A percentile compares a stretch with the other conserved stretches of the same genome.
Evolutionary conservation across 345 rosid species (phyloP).

Genomic region (Gossypioides kirkii): DNA sequence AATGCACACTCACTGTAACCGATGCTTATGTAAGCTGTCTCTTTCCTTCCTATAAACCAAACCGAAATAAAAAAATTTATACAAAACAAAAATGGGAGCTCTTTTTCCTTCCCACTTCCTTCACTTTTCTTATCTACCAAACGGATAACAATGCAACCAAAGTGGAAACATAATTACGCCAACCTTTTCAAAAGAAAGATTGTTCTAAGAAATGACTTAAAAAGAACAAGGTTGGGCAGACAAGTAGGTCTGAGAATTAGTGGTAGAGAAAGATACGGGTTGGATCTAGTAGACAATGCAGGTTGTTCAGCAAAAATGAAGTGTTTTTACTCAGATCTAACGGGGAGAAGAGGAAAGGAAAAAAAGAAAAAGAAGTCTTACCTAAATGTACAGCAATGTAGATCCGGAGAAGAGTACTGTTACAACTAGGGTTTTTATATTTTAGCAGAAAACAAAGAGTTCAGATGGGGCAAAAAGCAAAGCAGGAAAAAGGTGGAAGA

Average conservation of each 20-base stretch:
- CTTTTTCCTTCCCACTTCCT: neutral
- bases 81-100: constrained; percentile 1
- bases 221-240: neutral
- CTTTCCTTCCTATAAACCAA: constrained; percentile 13
- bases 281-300: constrained; percentile 30
- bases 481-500: constrained; percentile 3
- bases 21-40: constrained; percentile 17
- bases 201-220: neutral
- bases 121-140: constrained; percentile 22
- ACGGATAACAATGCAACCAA: constrained; percentile 9
- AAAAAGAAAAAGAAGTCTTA: neutral
- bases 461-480: neutral
- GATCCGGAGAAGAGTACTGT: constrained; percentile 19
- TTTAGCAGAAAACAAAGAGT: neutral
- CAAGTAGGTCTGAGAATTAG: neutral
- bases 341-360: neutral
- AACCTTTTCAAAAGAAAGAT: neutral
- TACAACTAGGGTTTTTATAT: constrained; percentile 10
- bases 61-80: neutral
- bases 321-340: constrained; percentile 12
- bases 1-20: constrained; percentile 6
- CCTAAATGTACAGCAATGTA: constrained; percentile 11
- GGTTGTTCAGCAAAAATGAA: constrained; percentile 5
- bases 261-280: neutral
- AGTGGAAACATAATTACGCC: constrained; percentile 13